Evolutionary conservation across 2,329 filamentous ascomycete species (phyloP), one percentile per base, ranked within the genome.

Genomic region (Whalleya microplaca): DNA sequence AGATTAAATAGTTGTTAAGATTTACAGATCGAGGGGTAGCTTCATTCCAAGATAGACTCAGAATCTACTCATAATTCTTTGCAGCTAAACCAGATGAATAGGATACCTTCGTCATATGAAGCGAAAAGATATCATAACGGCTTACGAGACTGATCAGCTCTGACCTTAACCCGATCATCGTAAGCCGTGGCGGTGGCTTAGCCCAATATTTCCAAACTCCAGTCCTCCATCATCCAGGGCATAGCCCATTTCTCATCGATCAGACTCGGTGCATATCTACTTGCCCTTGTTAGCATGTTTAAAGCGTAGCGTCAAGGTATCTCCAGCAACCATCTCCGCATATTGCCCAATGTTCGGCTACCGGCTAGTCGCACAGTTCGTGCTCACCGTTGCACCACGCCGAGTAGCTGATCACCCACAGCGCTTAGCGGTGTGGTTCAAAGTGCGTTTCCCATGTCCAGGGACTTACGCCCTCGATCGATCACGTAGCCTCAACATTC

Each of bases 141-240:
- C 3, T 12, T 12, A 37, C 14, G 32, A 29, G 32, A 3, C 32
- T 14, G 14, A 14, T 14, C 32, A 52, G n/a, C 40, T 41, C 42
- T 23, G 45, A 16, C 37, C 50, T 8, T n/a, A n/a, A 27, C 23
- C 9, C 23, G 49, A 52, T 23, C 50, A 52, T 8, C 23, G 18
- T 6, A 52, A 40, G 19, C 50, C 50, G 45, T 52, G 41, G n/a
- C 42, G 41, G 18, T 46, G 40, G 6, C 46, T 42, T 16, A 52
- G 43, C 23, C 50, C 50, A 45, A 46, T 41, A 19, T 10, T 37
- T 9, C 46, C 51, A 48, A 53, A 37, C 27, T 37, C 7, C 6
- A 16, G 32, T 16, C 32, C 32, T 16, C 14, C 32, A 37, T 6
- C 32, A 3, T 16, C 32, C 14, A 37, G 3, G 32, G 14, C 14